Evolutionary conservation across 768 basidiomycete species (phyloP).

Genomic region (Mycena kentingensis): DNA sequence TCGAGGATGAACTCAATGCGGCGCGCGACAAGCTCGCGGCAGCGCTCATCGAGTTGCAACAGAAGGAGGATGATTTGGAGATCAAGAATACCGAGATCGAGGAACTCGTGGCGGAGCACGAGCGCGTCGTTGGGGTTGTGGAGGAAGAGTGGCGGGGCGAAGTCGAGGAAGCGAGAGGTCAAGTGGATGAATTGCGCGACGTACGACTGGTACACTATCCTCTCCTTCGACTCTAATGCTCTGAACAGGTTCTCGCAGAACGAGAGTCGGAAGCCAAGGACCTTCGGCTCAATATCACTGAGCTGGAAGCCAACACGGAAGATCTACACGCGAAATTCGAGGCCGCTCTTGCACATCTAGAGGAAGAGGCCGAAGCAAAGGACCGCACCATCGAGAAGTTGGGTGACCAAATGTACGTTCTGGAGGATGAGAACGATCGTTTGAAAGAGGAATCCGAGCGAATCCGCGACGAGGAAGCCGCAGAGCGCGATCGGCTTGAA

Average conservation of each 20-base stretch:
- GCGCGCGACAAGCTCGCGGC: constrained; percentile 78
- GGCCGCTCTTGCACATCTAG: constrained; percentile 71
- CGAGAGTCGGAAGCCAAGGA: constrained; percentile 79
- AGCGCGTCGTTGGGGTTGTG: constrained; percentile 68
- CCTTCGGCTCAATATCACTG: constrained; percentile 69
- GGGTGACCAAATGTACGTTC: constrained; percentile 75
- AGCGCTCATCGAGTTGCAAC: constrained; percentile 78
- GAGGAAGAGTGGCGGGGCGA: constrained; percentile 89
- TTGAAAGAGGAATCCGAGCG: constrained; percentile 71
- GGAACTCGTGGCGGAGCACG: constrained; percentile 74
- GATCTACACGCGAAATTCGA: constrained; percentile 77
- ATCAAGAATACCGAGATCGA: constrained; percentile 76
- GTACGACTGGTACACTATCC: constrained; percentile 39
- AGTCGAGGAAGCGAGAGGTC: constrained; percentile 75
- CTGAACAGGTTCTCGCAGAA: constrained; percentile 66
- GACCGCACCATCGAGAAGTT: constrained; percentile 82
- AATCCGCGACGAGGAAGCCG: constrained; percentile 68
- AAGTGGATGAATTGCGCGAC: constrained; percentile 78
- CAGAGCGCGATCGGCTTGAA: constrained; percentile 70
- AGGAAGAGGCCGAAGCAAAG: constrained; percentile 76
- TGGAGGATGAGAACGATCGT: constrained; percentile 86
- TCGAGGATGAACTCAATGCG: constrained; percentile 78
- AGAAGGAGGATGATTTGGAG: constrained; percentile 86
- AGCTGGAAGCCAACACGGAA: constrained; percentile 71
- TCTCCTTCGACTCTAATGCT: not conserved